Percentiles rank a stretch among this genome's conserved stretches.
These are phyloP conservation scores for Penicillium sp. DNA, from an alignment of 2,329 filamentous ascomycete species.

Conservation along the genomic window DNA sequence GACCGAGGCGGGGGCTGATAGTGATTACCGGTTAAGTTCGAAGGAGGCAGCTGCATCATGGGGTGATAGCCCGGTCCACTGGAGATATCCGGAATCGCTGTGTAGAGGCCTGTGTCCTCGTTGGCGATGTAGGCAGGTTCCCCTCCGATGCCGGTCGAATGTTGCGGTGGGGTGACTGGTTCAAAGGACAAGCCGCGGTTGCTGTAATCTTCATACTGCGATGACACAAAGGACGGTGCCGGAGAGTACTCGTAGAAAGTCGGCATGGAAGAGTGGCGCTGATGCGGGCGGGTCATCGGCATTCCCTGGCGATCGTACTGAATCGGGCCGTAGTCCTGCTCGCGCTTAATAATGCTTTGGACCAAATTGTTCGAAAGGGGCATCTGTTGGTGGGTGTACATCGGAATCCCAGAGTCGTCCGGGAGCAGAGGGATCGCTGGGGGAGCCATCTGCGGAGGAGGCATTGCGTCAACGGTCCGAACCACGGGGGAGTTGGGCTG, in stretches of 20 bases:
- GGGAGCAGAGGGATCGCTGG: conserved; percentile 56
- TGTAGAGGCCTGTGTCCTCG: conserved; percentile 94
- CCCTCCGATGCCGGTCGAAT: conserved; percentile 71
- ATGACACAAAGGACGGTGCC: conserved; percentile 96
- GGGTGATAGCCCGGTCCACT: conserved; percentile 73
- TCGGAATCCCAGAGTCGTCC: conserved; percentile 63
- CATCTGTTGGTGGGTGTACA: conserved; percentile 62
- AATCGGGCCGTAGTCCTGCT: conserved; percentile 74
- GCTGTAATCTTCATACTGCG: conserved; percentile 96
- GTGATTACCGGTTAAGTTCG: conserved; percentile 74
- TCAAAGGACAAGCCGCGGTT: conserved; percentile 94
- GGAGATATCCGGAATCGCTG: conserved; percentile 82
- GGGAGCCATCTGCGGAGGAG: conserved; percentile 78
- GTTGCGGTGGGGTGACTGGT: conserved; percentile 92
- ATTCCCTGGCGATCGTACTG: conserved; percentile 93
- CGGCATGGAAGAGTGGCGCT: conserved; percentile 97
- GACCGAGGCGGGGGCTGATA: conserved; percentile 67
- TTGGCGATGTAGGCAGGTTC: conserved; percentile 98
- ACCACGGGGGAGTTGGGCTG: conserved; percentile 86
- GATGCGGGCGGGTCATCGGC: conserved; percentile 75
- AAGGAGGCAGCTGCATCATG: conserved; percentile 85
- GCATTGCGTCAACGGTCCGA: conserved; percentile 85
- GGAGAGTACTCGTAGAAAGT: conserved; percentile 98
- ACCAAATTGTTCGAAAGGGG: conserved; percentile 65
- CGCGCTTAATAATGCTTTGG: conserved; percentile 77